Conservation (phyloP, 345 rosid genomes). For the Ailanthus altissimus region DNA sequence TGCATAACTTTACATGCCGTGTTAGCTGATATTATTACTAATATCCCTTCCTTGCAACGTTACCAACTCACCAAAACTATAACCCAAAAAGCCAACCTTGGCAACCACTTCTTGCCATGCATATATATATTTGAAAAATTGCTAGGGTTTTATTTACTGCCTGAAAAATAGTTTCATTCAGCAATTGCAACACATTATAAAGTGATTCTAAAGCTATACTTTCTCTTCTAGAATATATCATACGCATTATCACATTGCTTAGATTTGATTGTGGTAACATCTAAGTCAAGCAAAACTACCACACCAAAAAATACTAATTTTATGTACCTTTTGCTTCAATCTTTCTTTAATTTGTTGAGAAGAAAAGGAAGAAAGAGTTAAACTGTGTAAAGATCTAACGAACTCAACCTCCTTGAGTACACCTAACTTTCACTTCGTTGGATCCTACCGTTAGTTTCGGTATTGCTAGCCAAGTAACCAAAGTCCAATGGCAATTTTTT, state of each 20-base stretch:
- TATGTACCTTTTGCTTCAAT: neutral
- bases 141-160: neutral
- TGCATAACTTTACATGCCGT: neutral
- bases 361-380: neutral
- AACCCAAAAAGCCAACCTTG: neutral
- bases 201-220: neutral
- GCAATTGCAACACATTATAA: neutral
- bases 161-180: neutral
- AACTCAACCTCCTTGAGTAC: neutral
- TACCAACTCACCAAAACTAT: neutral
- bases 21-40: neutral
- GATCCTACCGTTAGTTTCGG: slow-evolving; percentile 19
- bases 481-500: no score
- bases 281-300: slow-evolving; percentile 16
- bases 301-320: slow-evolving; percentile 1
- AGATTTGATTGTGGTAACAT: neutral
- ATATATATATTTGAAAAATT: no score
- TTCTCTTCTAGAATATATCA: neutral
- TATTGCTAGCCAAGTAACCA: slow-evolving; percentile 1
- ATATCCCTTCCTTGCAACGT: slow-evolving; percentile 9
- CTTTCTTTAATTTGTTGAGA: neutral
- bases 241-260: slow-evolving; percentile 12
- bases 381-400: neutral
- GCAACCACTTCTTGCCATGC: neutral
- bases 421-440: slow-evolving; percentile 15